These are phyloP conservation scores for Turnera subulata DNA, from an alignment of 345 rosid species.

Conservation along the genomic window DNA sequence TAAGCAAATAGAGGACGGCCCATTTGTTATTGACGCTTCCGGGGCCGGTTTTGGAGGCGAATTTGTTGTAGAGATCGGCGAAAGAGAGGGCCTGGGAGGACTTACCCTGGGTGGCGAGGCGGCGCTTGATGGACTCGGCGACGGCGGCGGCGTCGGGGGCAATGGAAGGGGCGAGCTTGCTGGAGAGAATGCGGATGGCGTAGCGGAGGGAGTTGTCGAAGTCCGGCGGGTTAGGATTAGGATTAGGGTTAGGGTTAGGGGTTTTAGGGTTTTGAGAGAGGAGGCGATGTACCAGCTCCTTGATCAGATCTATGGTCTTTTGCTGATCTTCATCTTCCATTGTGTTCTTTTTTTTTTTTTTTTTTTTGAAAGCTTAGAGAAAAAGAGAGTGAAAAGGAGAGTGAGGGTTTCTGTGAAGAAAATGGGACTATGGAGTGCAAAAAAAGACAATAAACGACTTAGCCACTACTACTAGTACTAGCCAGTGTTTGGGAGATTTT, in stretches of 20 bases:
- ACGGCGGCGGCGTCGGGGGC: constrained; percentile 73
- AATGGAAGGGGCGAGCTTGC: constrained; percentile 75
- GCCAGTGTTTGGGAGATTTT: too few relatives aligned
- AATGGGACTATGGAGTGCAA: too few relatives aligned
- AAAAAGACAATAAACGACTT: too few relatives aligned
- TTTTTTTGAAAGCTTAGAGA: not conserved
- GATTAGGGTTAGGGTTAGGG: constrained; percentile 34
- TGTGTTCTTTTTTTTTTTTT: not conserved
- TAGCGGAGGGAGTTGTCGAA: constrained; percentile 62
- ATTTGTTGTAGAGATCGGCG: constrained; percentile 71
- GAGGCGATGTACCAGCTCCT: constrained; percentile 74
- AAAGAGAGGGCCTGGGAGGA: constrained; percentile 87
- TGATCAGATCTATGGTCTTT: constrained; percentile 70
- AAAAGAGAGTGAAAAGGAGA: not conserved
- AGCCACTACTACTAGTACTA: too few relatives aligned
- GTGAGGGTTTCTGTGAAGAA: not conserved
- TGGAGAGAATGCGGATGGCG: constrained; percentile 81
- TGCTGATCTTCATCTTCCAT: constrained; percentile 95
- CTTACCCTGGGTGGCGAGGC: constrained; percentile 83
- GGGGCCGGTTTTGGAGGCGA: constrained; percentile 80
- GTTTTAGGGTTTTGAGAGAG: constrained; percentile 47
- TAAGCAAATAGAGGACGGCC: constrained; percentile 84
- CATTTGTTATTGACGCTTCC: constrained; percentile 88
- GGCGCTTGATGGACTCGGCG: constrained; percentile 92
- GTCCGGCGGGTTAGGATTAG: constrained; percentile 41